Evolutionary conservation across 208 protist genomes (phyloP).

Genomic region (Histomonas meleagridis): DNA sequence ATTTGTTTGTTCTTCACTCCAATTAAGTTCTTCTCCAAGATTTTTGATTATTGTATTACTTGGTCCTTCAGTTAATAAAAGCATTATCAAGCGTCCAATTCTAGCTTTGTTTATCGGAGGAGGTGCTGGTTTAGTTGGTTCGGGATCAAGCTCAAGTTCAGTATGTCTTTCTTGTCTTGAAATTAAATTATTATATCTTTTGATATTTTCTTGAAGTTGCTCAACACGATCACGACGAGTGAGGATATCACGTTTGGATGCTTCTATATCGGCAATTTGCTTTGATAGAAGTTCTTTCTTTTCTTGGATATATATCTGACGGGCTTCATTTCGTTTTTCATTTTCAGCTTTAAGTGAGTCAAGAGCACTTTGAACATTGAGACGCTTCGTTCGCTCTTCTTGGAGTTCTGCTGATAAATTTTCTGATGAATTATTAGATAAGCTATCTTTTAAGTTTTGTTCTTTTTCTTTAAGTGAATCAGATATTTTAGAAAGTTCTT

Average conservation of each 20-base stretch:
- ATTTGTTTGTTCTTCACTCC: neutral
- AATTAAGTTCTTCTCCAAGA: neutral
- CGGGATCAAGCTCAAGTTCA: neutral
- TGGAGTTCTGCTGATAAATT: too few relatives aligned
- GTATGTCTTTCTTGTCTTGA: neutral
- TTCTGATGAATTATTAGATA: too few relatives aligned
- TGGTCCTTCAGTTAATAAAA: neutral
- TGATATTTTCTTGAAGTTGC: neutral
- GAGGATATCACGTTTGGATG: neutral
- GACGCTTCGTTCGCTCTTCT: neutral
- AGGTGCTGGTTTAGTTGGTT: neutral
- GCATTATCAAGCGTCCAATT: neutral
- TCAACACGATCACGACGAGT: neutral
- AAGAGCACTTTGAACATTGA: neutral
- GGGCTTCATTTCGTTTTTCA: neutral
- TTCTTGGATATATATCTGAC: neutral
- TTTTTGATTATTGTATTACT: neutral
- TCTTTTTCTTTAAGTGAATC: too few relatives aligned
- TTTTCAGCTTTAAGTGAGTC: neutral
- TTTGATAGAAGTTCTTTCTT: neutral
- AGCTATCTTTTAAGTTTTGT: too few relatives aligned
- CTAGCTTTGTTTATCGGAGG: neutral
- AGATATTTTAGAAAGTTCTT: too few relatives aligned
- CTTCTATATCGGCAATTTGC: neutral
- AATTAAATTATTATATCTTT: neutral